phyloP scores from a whole-genome alignment of 1,284 basidiomycete species.

The Malassezia furfur region DNA sequence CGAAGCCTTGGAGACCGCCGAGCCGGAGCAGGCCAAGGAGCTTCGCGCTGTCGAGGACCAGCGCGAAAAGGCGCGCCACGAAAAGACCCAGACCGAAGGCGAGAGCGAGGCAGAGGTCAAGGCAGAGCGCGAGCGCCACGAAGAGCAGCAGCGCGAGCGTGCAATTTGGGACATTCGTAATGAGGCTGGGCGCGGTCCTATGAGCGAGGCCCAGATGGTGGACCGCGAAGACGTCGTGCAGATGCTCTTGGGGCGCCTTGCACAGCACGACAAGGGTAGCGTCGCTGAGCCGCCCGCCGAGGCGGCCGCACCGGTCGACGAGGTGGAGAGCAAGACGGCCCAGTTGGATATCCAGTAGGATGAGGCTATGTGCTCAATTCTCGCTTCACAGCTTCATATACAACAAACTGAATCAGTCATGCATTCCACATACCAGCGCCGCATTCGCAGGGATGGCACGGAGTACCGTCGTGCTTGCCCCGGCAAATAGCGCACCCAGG shows the following conservation, averaged over 20 bases:
- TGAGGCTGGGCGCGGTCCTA: constrained; percentile 40
- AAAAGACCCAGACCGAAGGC: neutral
- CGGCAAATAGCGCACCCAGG: constrained; percentile 27
- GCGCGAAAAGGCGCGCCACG: constrained; percentile 13
- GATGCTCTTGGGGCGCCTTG: constrained; percentile 26
- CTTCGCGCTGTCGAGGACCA: constrained; percentile 17
- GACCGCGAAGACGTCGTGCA: constrained; percentile 40
- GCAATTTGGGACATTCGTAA: constrained; percentile 46
- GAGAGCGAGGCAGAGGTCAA: constrained; percentile 3
- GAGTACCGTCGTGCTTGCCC: constrained; percentile 32
- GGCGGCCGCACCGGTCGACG: neutral
- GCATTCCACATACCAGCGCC: constrained; percentile 14
- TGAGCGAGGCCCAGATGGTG: constrained; percentile 45
- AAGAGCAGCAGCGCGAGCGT: constrained; percentile 25
- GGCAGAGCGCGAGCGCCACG: constrained; percentile 16
- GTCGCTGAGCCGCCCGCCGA: neutral
- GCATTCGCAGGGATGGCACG: constrained; percentile 37
- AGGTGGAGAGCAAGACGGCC: neutral
- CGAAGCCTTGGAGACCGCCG: constrained; percentile 23
- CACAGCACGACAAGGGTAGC: constrained; percentile 6
- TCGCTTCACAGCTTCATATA: constrained; percentile 22
- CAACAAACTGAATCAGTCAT: constrained; percentile 16
- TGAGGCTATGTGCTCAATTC: neutral
- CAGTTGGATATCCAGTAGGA: neutral
- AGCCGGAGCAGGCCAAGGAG: constrained; percentile 20